Evolutionary conservation across 805 yeast genomes (phyloP).

Genomic region (baker's yeast (Saccharomyces cerevisiae)): DNA sequence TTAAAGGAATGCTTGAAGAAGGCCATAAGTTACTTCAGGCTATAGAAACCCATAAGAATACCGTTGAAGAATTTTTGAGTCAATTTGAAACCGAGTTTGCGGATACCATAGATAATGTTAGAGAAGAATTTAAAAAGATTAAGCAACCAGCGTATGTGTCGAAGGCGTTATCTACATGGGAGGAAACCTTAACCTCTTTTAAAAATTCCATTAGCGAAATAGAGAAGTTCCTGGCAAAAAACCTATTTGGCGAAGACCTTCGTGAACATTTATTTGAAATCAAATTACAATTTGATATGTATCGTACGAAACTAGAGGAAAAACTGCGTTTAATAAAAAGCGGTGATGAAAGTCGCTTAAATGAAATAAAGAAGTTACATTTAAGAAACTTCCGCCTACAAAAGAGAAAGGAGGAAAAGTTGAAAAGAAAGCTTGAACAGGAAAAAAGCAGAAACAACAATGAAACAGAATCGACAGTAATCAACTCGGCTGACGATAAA

Average conservation of each 20-base stretch:
- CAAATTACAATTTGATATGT: constrained; percentile 21
- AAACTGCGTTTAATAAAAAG: constrained; percentile 13
- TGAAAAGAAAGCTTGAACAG: constrained; percentile 9
- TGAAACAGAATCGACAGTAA: not conserved
- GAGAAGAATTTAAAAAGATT: constrained; percentile 41
- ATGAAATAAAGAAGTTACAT: constrained; percentile 23
- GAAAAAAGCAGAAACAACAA: not conserved
- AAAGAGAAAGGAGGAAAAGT: constrained; percentile 23
- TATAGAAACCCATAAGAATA: constrained; percentile 38
- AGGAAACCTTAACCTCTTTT: constrained; percentile 9
- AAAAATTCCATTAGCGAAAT: constrained; percentile 11
- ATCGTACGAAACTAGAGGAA: constrained; percentile 11
- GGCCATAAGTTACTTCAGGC: constrained; percentile 36
- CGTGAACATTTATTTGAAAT: constrained; percentile 30
- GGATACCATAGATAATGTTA: constrained; percentile 40
- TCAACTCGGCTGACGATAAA: not conserved
- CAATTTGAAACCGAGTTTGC: constrained; percentile 38
- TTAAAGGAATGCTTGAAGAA: constrained; percentile 36
- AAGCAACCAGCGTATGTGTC: constrained; percentile 24
- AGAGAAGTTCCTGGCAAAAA: constrained; percentile 22
- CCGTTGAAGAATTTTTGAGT: constrained; percentile 39
- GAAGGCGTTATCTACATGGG: constrained; percentile 6
- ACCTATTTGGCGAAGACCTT: constrained; percentile 9
- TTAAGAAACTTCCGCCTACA: constrained; percentile 19
- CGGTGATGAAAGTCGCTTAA: constrained; percentile 25